These are phyloP conservation scores for Delonix regia DNA, from an alignment of 306 rosid genomes.

Conservation along the genomic window DNA sequence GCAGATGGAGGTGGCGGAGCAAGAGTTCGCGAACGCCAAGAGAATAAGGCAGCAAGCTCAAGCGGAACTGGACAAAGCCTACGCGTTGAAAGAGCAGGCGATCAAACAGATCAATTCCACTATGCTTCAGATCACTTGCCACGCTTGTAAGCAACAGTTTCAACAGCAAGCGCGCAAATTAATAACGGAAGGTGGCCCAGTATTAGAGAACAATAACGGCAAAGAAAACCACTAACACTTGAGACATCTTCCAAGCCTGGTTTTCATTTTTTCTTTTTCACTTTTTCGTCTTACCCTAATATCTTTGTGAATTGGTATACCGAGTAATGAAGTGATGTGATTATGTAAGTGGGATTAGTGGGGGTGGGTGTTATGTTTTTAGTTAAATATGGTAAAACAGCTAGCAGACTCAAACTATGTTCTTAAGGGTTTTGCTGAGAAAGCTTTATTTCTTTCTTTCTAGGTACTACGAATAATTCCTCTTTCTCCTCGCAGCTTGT, in stretches of 20 bases:
- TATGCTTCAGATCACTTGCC: slow-evolving; percentile 91
- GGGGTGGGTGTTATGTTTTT: slow-evolving; percentile 51
- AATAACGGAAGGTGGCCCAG: slow-evolving; percentile 54
- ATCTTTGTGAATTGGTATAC: slow-evolving; percentile 52
- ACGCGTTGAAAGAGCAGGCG: slow-evolving; percentile 72
- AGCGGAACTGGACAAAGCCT: slow-evolving; percentile 77
- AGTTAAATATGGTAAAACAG: slow-evolving; percentile 54
- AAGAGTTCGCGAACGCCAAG: slow-evolving; percentile 82
- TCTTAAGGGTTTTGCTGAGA: slow-evolving; percentile 29
- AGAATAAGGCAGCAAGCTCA: slow-evolving; percentile 86
- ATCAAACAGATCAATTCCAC: slow-evolving; percentile 77
- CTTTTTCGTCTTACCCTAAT: slow-evolving; percentile 9
- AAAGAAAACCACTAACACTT: slow-evolving; percentile 34
- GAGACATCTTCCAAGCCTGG: not conserved
- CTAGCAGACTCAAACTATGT: slow-evolving; percentile 33
- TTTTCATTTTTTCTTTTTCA: not conserved
- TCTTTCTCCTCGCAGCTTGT: slow-evolving; percentile 13
- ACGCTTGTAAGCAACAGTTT: slow-evolving; percentile 71
- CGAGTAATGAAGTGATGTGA: slow-evolving; percentile 49
- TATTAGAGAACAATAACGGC: slow-evolving; percentile 35
- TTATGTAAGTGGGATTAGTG: slow-evolving; percentile 41
- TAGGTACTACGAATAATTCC: not conserved
- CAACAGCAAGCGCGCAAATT: slow-evolving; percentile 27
- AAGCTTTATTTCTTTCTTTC: not conserved
- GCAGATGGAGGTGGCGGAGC: slow-evolving; percentile 81